Evolutionary conservation across 106 monocot species (phyloP).

Genomic region (Dendrobium chrysotoxum): DNA sequence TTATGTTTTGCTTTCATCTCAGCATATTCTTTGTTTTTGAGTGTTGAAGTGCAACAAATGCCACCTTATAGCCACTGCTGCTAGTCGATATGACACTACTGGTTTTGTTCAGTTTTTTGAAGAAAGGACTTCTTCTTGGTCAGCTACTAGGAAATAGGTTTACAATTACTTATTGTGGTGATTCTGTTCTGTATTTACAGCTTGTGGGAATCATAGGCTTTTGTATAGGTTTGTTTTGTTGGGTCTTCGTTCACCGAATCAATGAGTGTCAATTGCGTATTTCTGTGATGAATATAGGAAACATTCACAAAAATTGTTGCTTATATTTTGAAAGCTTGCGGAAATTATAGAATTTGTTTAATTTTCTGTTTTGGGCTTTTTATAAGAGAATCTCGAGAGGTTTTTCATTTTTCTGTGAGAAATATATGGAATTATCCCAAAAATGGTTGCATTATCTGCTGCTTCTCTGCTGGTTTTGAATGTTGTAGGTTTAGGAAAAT

Average conservation of each 20-base stretch:
- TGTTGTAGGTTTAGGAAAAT: too few relatives aligned
- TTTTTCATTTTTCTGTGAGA: too few relatives aligned
- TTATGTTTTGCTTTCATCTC: background rate
- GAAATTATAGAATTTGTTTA: too few relatives aligned
- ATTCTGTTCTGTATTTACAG: background rate
- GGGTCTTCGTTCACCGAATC: background rate
- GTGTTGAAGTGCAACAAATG: background rate
- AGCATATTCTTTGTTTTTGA: background rate
- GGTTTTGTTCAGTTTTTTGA: constrained; percentile 51
- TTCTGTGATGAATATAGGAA: background rate
- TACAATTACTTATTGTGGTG: constrained; percentile 42
- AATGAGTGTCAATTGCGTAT: background rate
- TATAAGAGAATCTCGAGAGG: background rate
- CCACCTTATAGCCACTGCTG: background rate
- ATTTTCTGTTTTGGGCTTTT: background rate
- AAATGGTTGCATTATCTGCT: too few relatives aligned
- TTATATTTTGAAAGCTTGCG: too few relatives aligned
- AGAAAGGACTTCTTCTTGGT: constrained; percentile 90
- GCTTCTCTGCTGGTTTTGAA: too few relatives aligned
- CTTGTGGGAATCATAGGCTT: background rate
- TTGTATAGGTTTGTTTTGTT: background rate
- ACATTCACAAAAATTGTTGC: background rate
- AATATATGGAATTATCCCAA: too few relatives aligned
- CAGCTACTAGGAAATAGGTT: constrained; percentile 87
- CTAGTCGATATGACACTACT: background rate